Evolutionary conservation across 139 green algal genomes (phyloP), one percentile per base, ranked within the genome.

Genomic region (Marvania coccoides): DNA sequence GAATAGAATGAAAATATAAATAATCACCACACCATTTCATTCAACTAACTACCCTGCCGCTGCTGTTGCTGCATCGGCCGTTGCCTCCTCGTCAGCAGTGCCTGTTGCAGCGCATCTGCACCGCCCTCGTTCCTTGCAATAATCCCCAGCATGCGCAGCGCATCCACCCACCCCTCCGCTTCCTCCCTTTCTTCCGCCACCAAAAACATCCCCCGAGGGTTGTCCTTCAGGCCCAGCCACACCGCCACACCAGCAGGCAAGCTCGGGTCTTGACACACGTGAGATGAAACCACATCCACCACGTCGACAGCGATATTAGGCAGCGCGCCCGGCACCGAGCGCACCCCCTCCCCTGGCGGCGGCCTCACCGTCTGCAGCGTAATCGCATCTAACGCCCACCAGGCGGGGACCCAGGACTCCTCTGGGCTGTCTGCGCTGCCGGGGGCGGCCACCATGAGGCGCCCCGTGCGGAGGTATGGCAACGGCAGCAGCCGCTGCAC

Each of bases 91-190:
- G 36, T 28, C 10, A 7, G 48, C 59, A 23, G 47, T 29, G 34
- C 31, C 59, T 47, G 23, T 29, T 13, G 56, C 37, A 9, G 7
- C 7, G 6, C 37, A 19, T 13, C 56, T 36, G 37, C 37, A 12
- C 15, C 56, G 30, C 14, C 36, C 37, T 55, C 42, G 37, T 12
- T 59, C 12, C 37, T 59, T 31, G 9, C 9, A 9, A 59, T 28
- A 28, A 28, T 12, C 37, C 12, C 12, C 12, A 66, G 26, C 8
- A 45, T 36, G 30, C 8, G 7, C 31, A 66, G 33, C 31, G 58
- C 58, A 45, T 66, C 58, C 28, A 66, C 58, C 58, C 58, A 66
- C 24, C 58, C 23, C 31, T 57, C 29, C 12, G 58, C 58, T 5
- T 46, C 58, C 33, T 66, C 58, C 13, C 5, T 14, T 10, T 12